Percentiles rank a stretch among this genome's conserved stretches.
Evolutionary conservation across 2,329 filamentous ascomycete species (phyloP).

Genomic region (Sporothrix phasma): DNA sequence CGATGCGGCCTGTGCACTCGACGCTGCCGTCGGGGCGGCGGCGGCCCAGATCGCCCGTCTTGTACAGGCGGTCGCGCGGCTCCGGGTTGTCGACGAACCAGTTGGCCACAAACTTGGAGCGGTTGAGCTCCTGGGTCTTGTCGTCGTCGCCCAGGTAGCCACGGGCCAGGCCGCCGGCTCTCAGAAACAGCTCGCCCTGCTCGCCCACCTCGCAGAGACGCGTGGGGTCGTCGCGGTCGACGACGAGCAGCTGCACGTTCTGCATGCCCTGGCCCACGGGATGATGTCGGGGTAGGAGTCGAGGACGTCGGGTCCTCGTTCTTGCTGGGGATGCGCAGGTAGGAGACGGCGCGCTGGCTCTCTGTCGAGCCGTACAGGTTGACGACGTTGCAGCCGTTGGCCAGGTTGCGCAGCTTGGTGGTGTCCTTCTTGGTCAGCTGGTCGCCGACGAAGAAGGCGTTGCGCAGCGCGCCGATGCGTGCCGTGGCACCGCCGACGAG

Average conservation of each 20-base stretch:
- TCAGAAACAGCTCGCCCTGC: conserved; percentile 72
- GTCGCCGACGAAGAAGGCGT: conserved; percentile 87
- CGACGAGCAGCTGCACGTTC: conserved; percentile 79
- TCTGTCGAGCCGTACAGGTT: conserved; percentile 90
- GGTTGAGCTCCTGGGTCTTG: conserved; percentile 50
- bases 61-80: conserved; percentile 75
- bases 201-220: conserved; percentile 71
- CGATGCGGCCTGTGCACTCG: conserved; percentile 68
- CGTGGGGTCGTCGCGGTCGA: conserved; percentile 56
- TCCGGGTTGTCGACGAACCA: conserved; percentile 72
- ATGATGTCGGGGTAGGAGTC: conserved; percentile 55
- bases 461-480: conserved; percentile 64
- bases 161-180: conserved; percentile 75
- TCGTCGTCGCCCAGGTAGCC: conserved; percentile 38
- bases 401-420: conserved; percentile 62
- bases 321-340: conserved; percentile 63
- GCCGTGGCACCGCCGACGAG: conserved; percentile 74
- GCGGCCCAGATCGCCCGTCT: conserved; percentile 75
- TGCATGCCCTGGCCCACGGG: conserved; percentile 76
- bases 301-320: conserved; percentile 47
- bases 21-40: conserved; percentile 58
- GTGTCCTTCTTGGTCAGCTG: conserved; percentile 80
- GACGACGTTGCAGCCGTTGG: conserved; percentile 62
- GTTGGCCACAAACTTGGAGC: conserved; percentile 69
- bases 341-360: conserved; percentile 70